Percentiles rank a stretch among this genome's conserved stretches.
These are phyloP conservation scores for Dactylis glomerata DNA, from an alignment of 176 grass and related monocot species.

Conservation along the genomic window DNA sequence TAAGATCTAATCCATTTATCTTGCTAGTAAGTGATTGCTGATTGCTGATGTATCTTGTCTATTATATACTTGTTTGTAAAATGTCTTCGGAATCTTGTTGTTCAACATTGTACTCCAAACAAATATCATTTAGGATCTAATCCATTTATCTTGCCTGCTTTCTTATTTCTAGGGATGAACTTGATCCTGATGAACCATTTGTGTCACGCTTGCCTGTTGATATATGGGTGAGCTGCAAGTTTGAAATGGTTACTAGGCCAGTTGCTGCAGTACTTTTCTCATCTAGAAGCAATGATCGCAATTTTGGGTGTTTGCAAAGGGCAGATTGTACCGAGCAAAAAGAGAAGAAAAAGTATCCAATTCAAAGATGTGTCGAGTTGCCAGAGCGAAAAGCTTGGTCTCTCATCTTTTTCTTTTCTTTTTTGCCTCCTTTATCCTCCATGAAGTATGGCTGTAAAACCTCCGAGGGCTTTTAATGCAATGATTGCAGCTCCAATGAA, in stretches of 20 bases:
- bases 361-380: not conserved
- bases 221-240: too few species aligned
- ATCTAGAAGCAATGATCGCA: too few species aligned
- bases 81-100: not conserved
- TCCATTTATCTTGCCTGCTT: constrained; percentile 9
- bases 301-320: not conserved
- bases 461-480: not conserved
- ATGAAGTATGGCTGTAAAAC: not conserved
- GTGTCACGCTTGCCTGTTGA: too few species aligned
- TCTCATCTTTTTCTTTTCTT: not conserved
- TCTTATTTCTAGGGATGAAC: constrained; percentile 52
- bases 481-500: too few species aligned
- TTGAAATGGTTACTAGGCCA: too few species aligned
- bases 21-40: not conserved
- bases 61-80: not conserved
- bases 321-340: not conserved
- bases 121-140: not conserved
- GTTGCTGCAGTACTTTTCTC: too few species aligned
- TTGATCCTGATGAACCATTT: too few species aligned
- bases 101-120: not conserved
- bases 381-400: not conserved
- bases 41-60: not conserved
- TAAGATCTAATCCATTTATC: too few species aligned
- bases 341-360: not conserved
- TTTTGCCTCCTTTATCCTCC: not conserved